These are phyloP conservation scores for Pseudogymnoascus sp. DNA, from an alignment of 2,329 filamentous ascomycete species.

Conservation along the genomic window DNA sequence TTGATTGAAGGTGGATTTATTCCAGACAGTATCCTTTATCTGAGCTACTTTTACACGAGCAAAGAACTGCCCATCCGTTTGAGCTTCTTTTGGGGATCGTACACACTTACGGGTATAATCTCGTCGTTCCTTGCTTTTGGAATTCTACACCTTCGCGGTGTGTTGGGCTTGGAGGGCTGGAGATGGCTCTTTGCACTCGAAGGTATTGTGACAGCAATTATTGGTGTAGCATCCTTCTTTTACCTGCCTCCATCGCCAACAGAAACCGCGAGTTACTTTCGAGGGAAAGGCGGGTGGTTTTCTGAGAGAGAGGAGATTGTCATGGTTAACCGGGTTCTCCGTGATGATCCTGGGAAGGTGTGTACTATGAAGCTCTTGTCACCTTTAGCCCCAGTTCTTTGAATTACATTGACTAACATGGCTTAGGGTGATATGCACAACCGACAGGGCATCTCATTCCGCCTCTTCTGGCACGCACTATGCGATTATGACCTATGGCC, in stretches of 20 bases:
- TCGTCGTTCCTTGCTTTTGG: constrained; percentile 49
- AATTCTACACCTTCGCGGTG: constrained; percentile 45
- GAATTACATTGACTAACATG: constrained; percentile 44
- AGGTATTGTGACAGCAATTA: constrained; percentile 38
- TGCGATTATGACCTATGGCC: constrained; percentile 49
- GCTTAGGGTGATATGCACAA: constrained; percentile 50
- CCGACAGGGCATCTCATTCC: constrained; percentile 44
- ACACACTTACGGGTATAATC: constrained; percentile 41
- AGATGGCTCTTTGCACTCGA: constrained; percentile 44
- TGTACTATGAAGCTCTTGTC: constrained; percentile 15
- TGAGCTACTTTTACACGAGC: constrained; percentile 64
- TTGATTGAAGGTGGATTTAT: constrained; percentile 42
- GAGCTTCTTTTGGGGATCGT: constrained; percentile 59
- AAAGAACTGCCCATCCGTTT: constrained; percentile 56
- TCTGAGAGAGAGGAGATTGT: constrained; percentile 56
- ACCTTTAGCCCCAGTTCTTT: constrained; percentile 40
- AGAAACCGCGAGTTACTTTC: constrained; percentile 49
- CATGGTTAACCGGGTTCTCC: constrained; percentile 51
- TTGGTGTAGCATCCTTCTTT: constrained; percentile 44
- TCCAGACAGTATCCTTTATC: constrained; percentile 53
- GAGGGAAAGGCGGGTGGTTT: constrained; percentile 54
- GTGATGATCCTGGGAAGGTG: constrained; percentile 44
- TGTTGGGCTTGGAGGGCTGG: constrained; percentile 46
- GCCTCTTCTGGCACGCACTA: constrained; percentile 39
- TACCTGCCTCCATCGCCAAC: constrained; percentile 53